Base-by-base conservation (phyloP, 148 eudicot species). In the Gaultheria prostrata region DNA sequence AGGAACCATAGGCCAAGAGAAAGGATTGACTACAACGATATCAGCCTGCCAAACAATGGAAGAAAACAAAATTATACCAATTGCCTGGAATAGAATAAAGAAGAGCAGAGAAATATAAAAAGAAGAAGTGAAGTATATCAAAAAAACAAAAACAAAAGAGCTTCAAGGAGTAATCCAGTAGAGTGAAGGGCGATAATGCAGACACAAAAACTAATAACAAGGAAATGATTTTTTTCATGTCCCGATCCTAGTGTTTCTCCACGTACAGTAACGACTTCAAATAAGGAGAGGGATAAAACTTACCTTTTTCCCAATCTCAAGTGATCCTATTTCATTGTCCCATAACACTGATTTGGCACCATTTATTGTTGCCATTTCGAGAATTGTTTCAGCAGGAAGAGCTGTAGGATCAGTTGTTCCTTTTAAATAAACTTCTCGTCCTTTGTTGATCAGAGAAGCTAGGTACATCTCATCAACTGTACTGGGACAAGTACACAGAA, bases 401-500 rank as follows among this genome's bases (percentile, higher is more conserved):
- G 91, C 94, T 59, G 93, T 93, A 85, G 98, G 98, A 87, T 96
- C 94, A 78, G 97, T 93, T 43, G 97, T 92, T 79, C 98, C 95
- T 81, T 85, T 92, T 6, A 67, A 28, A 83, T 88, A 92, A 76
- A 87, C 98, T 89, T 92, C 94, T 76, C 93, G 81, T 26, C 98
- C 98, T 92, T 94, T 96, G 89, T 96, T 96, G 84, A 94, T 91
- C 79, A 96, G 89, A 73, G 98, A 96, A 81, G 98, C 98, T 32
- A 96, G 88, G 90, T 96, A 96, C 98, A 96, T 96, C 88, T 94
- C 98, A 90, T 96, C 98, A 87, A 96, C 98, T 96, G 85, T 87
- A 91, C 35, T 84, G 35, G 8, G 74, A 39, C 28, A 51, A 63
- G 35, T 32, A 15, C 79, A 71, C 57, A 11, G 9, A 63, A 65